Evolutionary conservation across 139 green algal species (phyloP).

Genomic region (Mychonastes homosphaera): DNA sequence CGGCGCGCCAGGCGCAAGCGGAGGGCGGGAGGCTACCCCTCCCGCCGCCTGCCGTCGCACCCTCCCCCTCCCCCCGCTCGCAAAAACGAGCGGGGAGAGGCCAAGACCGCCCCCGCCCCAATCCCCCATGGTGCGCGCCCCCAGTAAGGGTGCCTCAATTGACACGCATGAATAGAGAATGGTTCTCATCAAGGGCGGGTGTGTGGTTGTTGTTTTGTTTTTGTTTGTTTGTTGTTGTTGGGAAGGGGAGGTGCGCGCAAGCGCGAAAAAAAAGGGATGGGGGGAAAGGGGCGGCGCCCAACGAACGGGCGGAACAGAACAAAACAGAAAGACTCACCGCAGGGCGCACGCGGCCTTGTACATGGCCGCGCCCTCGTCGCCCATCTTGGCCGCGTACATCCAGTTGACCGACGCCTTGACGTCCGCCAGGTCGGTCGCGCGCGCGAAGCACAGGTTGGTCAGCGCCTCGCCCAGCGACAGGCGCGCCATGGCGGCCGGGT

Average conservation of each 20-base stretch:
- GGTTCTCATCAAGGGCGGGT: conserved; percentile 28
- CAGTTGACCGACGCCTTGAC: conserved; percentile 96
- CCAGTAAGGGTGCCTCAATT: conserved; percentile 31
- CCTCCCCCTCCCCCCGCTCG: no score
- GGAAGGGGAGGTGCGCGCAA: background rate
- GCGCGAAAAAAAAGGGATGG: background rate
- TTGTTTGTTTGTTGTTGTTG: no score
- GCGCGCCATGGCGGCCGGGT: conserved; percentile 87
- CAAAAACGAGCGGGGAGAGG: no score
- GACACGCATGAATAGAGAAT: conserved; percentile 39
- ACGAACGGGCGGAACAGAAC: background rate
- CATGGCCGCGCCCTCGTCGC: conserved; percentile 85
- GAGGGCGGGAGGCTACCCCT: no score
- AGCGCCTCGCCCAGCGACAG: conserved; percentile 88
- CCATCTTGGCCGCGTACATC: conserved; percentile 99
- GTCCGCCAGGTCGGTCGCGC: conserved; percentile 65
- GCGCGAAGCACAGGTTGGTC: conserved; percentile 75
- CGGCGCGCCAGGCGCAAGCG: no score
- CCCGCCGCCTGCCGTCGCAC: no score
- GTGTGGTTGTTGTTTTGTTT: no score
- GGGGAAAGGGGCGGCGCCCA: background rate
- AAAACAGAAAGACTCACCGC: conserved; percentile 21
- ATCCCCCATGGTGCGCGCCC: no score
- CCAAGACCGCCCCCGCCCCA: no score
- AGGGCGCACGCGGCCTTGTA: conserved; percentile 81